A percentile compares a stretch with the other conserved stretches of the same genome.
Conservation (phyloP, 768 basidiomycete genomes). For the Pulveroboletus sp. region DNA sequence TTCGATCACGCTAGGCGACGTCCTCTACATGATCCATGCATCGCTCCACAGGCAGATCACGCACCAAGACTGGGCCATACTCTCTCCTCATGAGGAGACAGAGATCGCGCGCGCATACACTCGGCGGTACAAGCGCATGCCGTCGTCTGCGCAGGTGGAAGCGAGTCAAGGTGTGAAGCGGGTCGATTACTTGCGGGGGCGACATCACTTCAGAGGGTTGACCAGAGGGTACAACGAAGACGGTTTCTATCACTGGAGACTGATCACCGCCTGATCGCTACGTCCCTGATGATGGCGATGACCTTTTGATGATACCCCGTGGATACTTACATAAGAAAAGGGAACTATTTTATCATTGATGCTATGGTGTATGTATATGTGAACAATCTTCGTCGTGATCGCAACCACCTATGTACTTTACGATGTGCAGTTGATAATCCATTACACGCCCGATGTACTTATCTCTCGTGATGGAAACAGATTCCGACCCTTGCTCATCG, state of each 20-base stretch:
- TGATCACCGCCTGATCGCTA: slow-evolving; percentile 25
- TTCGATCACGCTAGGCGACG: slow-evolving; percentile 56
- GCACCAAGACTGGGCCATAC: slow-evolving; percentile 34
- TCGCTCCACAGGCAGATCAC: slow-evolving; percentile 42
- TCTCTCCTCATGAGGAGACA: slow-evolving; percentile 26
- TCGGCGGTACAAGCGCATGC: slow-evolving; percentile 30
- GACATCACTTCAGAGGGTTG: slow-evolving; percentile 36
- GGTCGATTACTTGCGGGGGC: slow-evolving; percentile 37
- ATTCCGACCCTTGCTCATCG: too few species aligned
- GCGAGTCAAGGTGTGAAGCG: slow-evolving; percentile 38
- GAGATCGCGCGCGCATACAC: slow-evolving; percentile 37
- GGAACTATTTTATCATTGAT: too few species aligned
- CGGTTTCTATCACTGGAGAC: slow-evolving; percentile 28
- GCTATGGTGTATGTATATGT: too few species aligned
- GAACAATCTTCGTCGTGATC: too few species aligned
- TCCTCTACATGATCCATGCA: slow-evolving; percentile 48
- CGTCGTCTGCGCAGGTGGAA: slow-evolving; percentile 30
- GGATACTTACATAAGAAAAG: too few species aligned
- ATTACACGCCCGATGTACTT: too few species aligned
- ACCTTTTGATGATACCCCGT: too few species aligned
- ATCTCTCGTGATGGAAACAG: too few species aligned
- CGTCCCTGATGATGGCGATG: too few species aligned
- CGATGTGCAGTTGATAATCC: too few species aligned
- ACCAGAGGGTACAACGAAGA: slow-evolving; percentile 29
- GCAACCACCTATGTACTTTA: too few species aligned